Evolutionary conservation across 176 grass and related monocot genomes (phyloP).

Genomic region (Zea luxurians): DNA sequence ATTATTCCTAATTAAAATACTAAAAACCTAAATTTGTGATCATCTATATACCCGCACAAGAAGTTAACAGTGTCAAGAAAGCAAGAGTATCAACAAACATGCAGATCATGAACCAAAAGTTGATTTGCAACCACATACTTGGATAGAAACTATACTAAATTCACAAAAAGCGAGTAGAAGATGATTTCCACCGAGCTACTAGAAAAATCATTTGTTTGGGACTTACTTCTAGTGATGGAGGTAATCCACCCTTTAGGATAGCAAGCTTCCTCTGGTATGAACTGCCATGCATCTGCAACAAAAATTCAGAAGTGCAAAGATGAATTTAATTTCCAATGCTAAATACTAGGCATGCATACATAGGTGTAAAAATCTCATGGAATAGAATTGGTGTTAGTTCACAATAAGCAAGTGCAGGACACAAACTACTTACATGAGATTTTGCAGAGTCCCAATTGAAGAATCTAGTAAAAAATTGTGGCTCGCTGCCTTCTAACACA

Average conservation of each 20-base stretch:
- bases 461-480: slow-evolving; percentile 86
- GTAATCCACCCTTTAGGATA: slow-evolving; percentile 67
- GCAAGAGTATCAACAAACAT: not conserved
- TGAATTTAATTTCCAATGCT: slow-evolving; percentile 19
- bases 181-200: not conserved
- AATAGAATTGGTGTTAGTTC: not conserved
- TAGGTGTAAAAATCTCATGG: not conserved
- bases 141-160: slow-evolving; percentile 1
- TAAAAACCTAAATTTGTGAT: slow-evolving; percentile 8
- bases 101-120: not conserved
- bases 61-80: slow-evolving; percentile 3
- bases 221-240: slow-evolving; percentile 64
- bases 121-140: not conserved
- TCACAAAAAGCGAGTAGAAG: not conserved
- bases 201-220: slow-evolving; percentile 5
- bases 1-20: slow-evolving; percentile 6
- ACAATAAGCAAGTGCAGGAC: slow-evolving; percentile 4
- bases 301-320: slow-evolving; percentile 32
- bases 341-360: not conserved
- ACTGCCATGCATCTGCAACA: slow-evolving; percentile 88
- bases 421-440: slow-evolving; percentile 64
- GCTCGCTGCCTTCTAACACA: slow-evolving; percentile 79
- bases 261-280: slow-evolving; percentile 91
- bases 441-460: slow-evolving; percentile 87
- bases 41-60: not conserved